Base-by-base conservation (phyloP, 208 protist species). In the Angomonas deanei region DNA sequence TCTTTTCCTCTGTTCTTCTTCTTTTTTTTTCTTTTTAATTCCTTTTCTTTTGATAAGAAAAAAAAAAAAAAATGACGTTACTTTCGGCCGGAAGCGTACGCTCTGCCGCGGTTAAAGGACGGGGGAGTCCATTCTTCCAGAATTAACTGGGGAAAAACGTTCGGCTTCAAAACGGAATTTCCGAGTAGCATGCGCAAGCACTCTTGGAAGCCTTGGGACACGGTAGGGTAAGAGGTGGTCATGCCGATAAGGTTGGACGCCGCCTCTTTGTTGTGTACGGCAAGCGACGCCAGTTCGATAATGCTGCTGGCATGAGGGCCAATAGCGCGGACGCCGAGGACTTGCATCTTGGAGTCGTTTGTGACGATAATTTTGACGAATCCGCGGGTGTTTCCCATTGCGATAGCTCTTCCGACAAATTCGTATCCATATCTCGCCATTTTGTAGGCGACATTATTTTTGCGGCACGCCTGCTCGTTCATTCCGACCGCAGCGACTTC, bases 311-410 rank as follows among this genome's bases (percentile, higher is more conserved):
- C 88, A 49, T 97, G 88, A 3, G 85, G 82, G 23, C 88, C 86
- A 48, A 93, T 77, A 30, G 91, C 91, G 39, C 91, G 75, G 13
- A 97, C 87, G 21, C 91, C 91, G 10, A 97, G 82, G 0, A 97
- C 82, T 54, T 88, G 86, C 87, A 92, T 94, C 65, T 90, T 89
- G 30, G 60, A 59, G 63, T 97, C 91, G 68, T 92, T 93, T 17
- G 86, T 88, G 15, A 97, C 91, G 24, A 97, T 84, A 30, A 97
- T 71, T 58, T 97, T 97, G 17, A 95, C 88, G 63, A 97, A 97
- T 24, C 91, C 91, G 23, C 71, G 64, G 10, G 87, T 88, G 66
- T 90, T 94, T n/a, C 87, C 84, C 84, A 92, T 93, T 1, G 87
- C 88, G 6, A 96, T 47, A 15, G 87, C 91, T 17, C 91, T 82